Evolutionary conservation across 305 asterid species (phyloP), one percentile per base, ranked within the genome.

Genomic region (Caryopteris hybrid): DNA sequence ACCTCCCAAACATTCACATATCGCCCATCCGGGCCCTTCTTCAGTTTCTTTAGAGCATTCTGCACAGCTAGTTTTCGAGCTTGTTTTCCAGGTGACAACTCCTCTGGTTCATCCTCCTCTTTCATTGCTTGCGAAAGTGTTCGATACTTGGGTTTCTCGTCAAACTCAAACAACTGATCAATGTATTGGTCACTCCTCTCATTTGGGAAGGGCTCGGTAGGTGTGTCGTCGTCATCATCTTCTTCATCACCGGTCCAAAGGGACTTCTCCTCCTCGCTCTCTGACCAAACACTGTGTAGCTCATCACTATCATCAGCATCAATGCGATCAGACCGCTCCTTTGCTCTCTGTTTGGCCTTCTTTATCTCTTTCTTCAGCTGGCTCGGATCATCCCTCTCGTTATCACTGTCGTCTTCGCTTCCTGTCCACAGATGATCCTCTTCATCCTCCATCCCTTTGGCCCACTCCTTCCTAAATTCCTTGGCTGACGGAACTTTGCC

Each of bases 271-370:
- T 84, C 99, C 13, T 93, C 99, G 45, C 95, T 82, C 1, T 70
- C 96, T 1, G 96, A 86, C 91, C 88, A 87, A 33, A 93, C 71
- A 60, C 92, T 78, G 78, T 81, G 50, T 48, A 90, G 77, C 23
- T 88, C 97, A 34, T 93, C 99, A 66, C 95, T 88, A 61, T 93
- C 99, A 75, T 90, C 96, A 2, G 95, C 97, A 69, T 93, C 96
- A 21, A 90, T 82, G 23, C 51, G 79, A 70, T 85, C 89, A 3
- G 91, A 87, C 2, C 67, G 90, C 53, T 76, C 73, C 63, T 73
- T 80, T 0, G 87, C 91, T 25, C 95, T 89, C n/a, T 78, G 73
- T 75, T 90, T 93, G 3, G 96, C 99, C 77, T 88, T 90, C 42
- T 64, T 83, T 0, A 93, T 90, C 48, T 88, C 96, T 73, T 82